These are phyloP conservation scores for Coniosporium apollinis DNA, from an alignment of 495 filamentous ascomycete species.

Conservation along the genomic window DNA sequence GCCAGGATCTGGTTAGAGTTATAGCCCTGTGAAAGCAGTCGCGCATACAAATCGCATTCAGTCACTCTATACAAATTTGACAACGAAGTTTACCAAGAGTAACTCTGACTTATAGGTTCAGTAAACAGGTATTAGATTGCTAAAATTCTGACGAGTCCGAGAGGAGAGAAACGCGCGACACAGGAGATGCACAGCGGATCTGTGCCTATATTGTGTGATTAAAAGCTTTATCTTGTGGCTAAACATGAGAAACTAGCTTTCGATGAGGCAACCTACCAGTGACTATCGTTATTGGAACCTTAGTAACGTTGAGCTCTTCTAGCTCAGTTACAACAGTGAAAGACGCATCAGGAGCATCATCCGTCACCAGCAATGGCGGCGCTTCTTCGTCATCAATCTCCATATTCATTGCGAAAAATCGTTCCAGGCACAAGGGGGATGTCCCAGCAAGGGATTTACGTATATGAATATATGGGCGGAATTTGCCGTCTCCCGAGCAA, in stretches of 20 bases:
- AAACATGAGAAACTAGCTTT: conserved; percentile 11
- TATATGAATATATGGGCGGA: too few relatives aligned
- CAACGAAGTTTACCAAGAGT: conserved; percentile 2
- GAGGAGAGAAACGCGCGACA: not conserved
- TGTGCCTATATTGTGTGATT: not conserved
- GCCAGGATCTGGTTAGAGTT: not conserved
- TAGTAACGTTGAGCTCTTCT: conserved; percentile 35
- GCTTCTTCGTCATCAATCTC: conserved; percentile 49
- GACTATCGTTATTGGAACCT: conserved; percentile 87
- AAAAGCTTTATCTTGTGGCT: conserved; percentile 18
- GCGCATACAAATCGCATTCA: not conserved
- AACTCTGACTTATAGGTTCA: not conserved
- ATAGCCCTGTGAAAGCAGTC: too few relatives aligned
- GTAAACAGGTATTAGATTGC: not conserved
- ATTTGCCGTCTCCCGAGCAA: too few relatives aligned
- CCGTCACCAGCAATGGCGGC: conserved; percentile 55
- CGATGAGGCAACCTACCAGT: conserved; percentile 70
- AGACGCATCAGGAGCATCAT: conserved; percentile 15
- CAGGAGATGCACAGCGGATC: not conserved
- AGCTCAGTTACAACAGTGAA: conserved; percentile 17
- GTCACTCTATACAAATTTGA: not conserved
- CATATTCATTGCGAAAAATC: conserved; percentile 18
- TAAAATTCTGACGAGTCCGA: not conserved
- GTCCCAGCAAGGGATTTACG: too few relatives aligned
- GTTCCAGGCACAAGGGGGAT: too few relatives aligned